Base-by-base conservation (phyloP, 2,329 filamentous ascomycete species). In the Aaosphaeria arxii region DNA sequence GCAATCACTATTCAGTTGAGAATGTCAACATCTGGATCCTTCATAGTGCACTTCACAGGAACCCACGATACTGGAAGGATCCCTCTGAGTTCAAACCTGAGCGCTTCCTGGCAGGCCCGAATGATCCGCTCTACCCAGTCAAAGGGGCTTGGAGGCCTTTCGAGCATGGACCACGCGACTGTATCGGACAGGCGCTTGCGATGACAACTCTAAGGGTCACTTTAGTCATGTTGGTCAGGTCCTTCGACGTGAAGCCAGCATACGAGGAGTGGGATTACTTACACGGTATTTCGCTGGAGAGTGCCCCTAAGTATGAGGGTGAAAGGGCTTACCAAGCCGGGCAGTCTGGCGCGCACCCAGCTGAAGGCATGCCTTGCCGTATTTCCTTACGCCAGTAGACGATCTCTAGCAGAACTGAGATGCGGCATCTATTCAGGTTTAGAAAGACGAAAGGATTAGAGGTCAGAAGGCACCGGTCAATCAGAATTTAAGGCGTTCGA, bases 171-270 rank as follows among this genome's bases (percentile, higher is more conserved):
- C 60, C 61, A 2, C 52, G 71, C 4, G 59, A 57, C 4, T 75
- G 72, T 45, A 60, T 71, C 13, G 71, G 71, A 0, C 65, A 71
- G 55, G 62, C 64, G 17, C 52, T 75, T 30, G 71, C 69, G 0
- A 55, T 62, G 51, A 53, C 64, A 9, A 67, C 73, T 52, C 45
- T 73, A 24, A 66, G 63, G 44, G 50, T 70, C 7, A 55, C 45
- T 1, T 45, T 67, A 4, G 57, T 53, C 5, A 49, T 63, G 35
- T 57, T 54, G 6, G 40, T 52, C 13, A 42, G 61, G n/a, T 44
- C 42, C 4, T 65, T 63, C 41, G 47, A 62, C 5, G 54, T 71
- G 5, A 45, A 35, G n/a, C 50, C 50, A 24, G 52, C 47, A 4
- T 61, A 57, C 33, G 55, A 49, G 5, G 53, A 56, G 30, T 56